Conservation (phyloP, 2,329 filamentous ascomycete genomes). For the Ophioceras dolichostomum region DNA sequence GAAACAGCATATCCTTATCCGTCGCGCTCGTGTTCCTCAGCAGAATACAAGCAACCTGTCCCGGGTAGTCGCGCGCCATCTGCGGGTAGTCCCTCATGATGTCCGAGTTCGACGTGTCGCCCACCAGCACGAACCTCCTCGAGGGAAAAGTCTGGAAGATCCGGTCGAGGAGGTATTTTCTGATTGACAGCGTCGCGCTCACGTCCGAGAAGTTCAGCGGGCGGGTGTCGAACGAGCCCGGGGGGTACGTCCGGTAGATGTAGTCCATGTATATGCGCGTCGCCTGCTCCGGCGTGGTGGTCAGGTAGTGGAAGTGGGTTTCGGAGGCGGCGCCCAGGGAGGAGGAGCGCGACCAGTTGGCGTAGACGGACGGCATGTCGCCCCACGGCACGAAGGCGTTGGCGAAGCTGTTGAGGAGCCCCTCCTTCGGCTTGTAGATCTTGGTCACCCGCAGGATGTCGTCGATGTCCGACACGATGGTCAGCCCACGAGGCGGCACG, state of each 20-base stretch:
- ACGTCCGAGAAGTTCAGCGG: constrained; percentile 72
- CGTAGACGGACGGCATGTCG: constrained; percentile 71
- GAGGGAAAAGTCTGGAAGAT: constrained; percentile 64
- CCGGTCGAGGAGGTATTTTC: constrained; percentile 56
- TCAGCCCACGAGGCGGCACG: constrained; percentile 57
- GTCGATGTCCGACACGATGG: constrained; percentile 66
- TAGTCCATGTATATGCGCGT: constrained; percentile 71
- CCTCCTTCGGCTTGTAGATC: constrained; percentile 65
- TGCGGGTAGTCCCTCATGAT: constrained; percentile 56
- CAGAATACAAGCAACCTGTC: constrained; percentile 66
- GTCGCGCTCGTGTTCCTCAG: constrained; percentile 63
- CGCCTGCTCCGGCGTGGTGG: constrained; percentile 66
- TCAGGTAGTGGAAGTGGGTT: constrained; percentile 72
- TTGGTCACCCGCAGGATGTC: constrained; percentile 73
- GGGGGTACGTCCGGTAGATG: constrained; percentile 67
- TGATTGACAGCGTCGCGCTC: constrained; percentile 57
- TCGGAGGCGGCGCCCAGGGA: too few species aligned
- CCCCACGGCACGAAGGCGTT: constrained; percentile 58
- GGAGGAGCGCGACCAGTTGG: constrained; percentile 58
- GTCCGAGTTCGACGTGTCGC: constrained; percentile 65
- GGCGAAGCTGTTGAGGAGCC: constrained; percentile 66
- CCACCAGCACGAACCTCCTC: constrained; percentile 64
- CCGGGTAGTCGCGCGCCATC: constrained; percentile 52
- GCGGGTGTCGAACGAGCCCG: constrained; percentile 65
- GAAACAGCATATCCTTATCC: constrained; percentile 54